These are phyloP conservation scores for Colletotrichum sp. DNA, from an alignment of 2,329 filamentous ascomycete genomes.

Conservation along the genomic window DNA sequence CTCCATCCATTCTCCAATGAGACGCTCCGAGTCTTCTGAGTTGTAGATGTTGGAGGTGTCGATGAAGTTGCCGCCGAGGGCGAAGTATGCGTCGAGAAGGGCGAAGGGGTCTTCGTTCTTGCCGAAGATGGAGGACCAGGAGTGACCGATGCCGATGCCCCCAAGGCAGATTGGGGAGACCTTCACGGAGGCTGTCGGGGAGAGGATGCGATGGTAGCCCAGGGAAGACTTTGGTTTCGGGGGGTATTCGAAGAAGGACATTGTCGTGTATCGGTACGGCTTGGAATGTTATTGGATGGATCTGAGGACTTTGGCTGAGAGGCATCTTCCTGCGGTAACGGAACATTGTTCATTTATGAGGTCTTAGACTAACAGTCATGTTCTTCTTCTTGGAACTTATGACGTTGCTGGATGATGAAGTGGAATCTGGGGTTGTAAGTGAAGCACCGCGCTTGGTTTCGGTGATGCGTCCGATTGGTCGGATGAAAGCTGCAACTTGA, in stretches of 20 bases:
- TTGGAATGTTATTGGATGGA: background rate
- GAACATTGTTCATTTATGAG: background rate
- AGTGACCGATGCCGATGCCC: conserved; percentile 27
- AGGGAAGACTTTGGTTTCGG: conserved; percentile 21
- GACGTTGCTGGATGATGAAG: background rate
- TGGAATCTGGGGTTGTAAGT: background rate
- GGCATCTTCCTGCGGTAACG: accelerated
- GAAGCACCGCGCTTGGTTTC: background rate
- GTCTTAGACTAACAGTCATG: background rate
- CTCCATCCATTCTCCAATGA: conserved; percentile 64
- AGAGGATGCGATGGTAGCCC: conserved; percentile 26
- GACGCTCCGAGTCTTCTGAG: conserved; percentile 58
- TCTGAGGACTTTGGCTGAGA: background rate
- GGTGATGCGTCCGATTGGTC: background rate
- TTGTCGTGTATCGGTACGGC: background rate
- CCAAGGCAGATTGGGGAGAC: conserved; percentile 30
- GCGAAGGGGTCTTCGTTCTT: conserved; percentile 50
- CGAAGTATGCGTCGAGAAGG: conserved; percentile 61
- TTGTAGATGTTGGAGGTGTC: conserved; percentile 67
- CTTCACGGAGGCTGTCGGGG: conserved; percentile 23
- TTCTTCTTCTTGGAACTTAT: background rate
- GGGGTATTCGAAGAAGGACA: conserved; percentile 8
- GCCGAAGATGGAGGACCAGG: conserved; percentile 23
- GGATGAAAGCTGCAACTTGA: background rate
- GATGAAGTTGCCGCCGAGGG: conserved; percentile 69